Base-by-base conservation (phyloP, 768 basidiomycete genomes). In the Pholiota conissans region DNA sequence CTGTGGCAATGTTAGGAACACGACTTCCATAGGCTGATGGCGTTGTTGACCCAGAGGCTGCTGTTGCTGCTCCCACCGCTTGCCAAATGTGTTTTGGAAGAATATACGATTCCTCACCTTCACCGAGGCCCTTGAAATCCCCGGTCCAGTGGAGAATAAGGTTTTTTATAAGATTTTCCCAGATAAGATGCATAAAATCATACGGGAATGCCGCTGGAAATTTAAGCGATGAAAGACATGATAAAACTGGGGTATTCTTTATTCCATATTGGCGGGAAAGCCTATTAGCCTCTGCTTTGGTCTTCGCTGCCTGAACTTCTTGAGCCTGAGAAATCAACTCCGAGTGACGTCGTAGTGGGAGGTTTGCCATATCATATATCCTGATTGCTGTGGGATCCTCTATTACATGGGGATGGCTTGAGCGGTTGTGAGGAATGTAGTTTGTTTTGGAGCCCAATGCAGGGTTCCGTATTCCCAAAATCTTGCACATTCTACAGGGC, bases 201-300 rank as follows among this genome's bases (percentile, higher is more conserved):
- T 75, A 74, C 0, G 79, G 79, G 20, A 79, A 76, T 13, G 75
- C 75, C 3, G 18, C 0, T 0, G 80, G 74, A 58, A 79, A 75
- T 5, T 64, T 64, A 20, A 79, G 56, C 0, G 72, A 76, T 1
- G 62, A 50, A 1, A 79, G 67, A 13, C 26, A 11, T 8, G 57
- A 55, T 20, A 79, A 70, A 0, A 75, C 32, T 3, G 78, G 62
- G 14, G 67, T 27, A 7, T 69, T 72, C 24, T 73, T 74, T 57
- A 76, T 70, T 6, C 78, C 75, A 39, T 60, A 71, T 20, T 57
- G 10, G 48, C 67, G 74, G 2, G 70, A 48, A 0, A 70, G 69
- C 18, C 55, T 30, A 5, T 70, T 64, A 3, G 55, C 49, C 16
- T 63, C 61, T 0, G 57, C 57, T 14, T 65, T 61, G 1, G 67